These are phyloP conservation scores for Picocystis salinarum DNA, from an alignment of 139 green algal species.

Conservation along the genomic window DNA sequence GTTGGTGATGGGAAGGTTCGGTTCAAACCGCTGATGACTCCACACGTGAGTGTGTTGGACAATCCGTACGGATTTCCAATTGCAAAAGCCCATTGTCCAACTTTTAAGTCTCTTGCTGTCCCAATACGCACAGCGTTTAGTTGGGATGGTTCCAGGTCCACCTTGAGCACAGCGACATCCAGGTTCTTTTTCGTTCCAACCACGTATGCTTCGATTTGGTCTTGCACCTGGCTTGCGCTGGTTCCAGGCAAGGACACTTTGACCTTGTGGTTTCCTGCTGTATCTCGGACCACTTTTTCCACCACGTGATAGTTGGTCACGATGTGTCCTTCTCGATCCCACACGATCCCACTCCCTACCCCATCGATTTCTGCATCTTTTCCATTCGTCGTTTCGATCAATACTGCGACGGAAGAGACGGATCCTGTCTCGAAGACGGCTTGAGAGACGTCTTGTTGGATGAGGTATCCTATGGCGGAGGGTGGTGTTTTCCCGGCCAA, in stretches of 20 bases:
- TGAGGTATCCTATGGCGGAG: too few relatives aligned
- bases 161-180: slow-evolving; percentile 1
- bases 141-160: background rate
- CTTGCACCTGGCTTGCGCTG: background rate
- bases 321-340: slow-evolving; percentile 46
- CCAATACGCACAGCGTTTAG: background rate
- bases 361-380: slow-evolving; percentile 13
- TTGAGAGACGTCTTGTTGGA: too few relatives aligned
- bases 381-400: too few relatives aligned
- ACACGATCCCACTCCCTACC: slow-evolving; percentile 38
- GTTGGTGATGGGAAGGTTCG: slow-evolving; percentile 36
- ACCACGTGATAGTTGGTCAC: slow-evolving; percentile 51
- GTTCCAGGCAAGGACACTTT: slow-evolving; percentile 1
- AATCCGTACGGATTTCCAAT: slow-evolving; percentile 33
- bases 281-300: slow-evolving; percentile 15
- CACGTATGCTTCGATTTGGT: background rate
- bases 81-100: slow-evolving; percentile 46
- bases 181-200: background rate
- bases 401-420: too few relatives aligned
- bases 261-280: slow-evolving; percentile 4
- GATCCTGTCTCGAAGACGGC: too few relatives aligned
- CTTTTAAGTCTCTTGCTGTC: slow-evolving; percentile 8
- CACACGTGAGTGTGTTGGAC: slow-evolving; percentile 23
- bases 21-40: slow-evolving; percentile 38
- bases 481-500: too few relatives aligned